These are phyloP conservation scores for Thalassia testudinum DNA, from an alignment of 116 monocot genomes.

Conservation along the genomic window DNA sequence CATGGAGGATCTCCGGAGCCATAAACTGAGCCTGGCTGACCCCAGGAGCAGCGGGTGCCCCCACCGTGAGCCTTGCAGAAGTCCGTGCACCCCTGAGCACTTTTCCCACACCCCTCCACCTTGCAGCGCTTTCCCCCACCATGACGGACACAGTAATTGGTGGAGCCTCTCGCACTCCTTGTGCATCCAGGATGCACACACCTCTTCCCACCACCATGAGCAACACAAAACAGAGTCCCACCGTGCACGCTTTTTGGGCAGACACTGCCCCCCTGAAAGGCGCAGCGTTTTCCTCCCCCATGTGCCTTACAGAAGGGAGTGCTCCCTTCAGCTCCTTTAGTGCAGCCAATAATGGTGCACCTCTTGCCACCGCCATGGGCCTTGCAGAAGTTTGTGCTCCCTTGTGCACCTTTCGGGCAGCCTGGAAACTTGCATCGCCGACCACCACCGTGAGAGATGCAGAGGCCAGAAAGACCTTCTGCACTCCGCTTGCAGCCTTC, in stretches of 20 bases:
- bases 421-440: constrained; percentile 33
- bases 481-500: constrained; percentile 54
- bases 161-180: constrained; percentile 52
- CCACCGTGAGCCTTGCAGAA: constrained; percentile 81
- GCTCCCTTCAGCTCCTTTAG: constrained; percentile 66
- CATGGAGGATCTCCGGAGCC: constrained; percentile 14
- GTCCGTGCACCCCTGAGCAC: constrained; percentile 68
- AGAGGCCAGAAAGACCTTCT: constrained; percentile 59
- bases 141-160: constrained; percentile 51
- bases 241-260: constrained; percentile 78
- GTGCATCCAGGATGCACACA: constrained; percentile 41
- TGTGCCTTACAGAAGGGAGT: constrained; percentile 57
- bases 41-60: constrained; percentile 55
- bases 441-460: constrained; percentile 72
- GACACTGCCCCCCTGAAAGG: constrained; percentile 39
- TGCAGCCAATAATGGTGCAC: constrained; percentile 41
- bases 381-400: constrained; percentile 67
- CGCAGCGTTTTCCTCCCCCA: constrained; percentile 65
- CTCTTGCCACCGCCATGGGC: constrained; percentile 75
- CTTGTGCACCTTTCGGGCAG: constrained; percentile 64
- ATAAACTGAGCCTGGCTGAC: constrained; percentile 18
- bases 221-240: constrained; percentile 59
- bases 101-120: constrained; percentile 50
- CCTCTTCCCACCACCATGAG: constrained; percentile 80
- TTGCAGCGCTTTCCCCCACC: constrained; percentile 70